Percentiles rank a stretch among this genome's conserved stretches.
phyloP scores from a whole-genome alignment of 306 rosid genomes.

The Rosa lucieae region DNA sequence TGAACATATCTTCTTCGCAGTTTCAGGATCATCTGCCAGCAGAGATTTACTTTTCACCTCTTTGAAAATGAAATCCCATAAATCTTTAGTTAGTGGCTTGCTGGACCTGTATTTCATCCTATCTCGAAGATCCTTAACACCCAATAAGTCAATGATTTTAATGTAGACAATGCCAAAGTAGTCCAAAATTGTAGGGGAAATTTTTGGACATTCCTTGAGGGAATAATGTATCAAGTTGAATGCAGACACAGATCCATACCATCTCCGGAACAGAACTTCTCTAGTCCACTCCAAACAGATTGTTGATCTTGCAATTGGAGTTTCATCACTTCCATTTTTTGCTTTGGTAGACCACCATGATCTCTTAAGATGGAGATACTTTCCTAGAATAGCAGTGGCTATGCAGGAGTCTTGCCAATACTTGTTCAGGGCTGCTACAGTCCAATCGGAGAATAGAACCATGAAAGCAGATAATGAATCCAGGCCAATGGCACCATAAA shows the following conservation, averaged over 20 bases:
- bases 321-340: not conserved
- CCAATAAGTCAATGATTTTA: not conserved
- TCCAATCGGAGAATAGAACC: conserved; percentile 42
- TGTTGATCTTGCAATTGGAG: not conserved
- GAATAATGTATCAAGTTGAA: conserved; percentile 36
- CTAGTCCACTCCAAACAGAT: not conserved
- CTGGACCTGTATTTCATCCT: conserved; percentile 19
- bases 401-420: not conserved
- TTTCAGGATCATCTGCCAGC: conserved; percentile 28
- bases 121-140: conserved; percentile 29
- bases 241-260: conserved; percentile 37
- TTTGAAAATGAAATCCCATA: conserved; percentile 27
- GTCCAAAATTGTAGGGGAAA: not conserved
- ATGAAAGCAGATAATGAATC: conserved; percentile 32
- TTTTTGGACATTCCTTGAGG: conserved; percentile 6
- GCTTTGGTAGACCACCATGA: not conserved
- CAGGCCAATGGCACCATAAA: conserved; percentile 45
- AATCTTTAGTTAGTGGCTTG: not conserved
- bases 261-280: conserved; percentile 27
- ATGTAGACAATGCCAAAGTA: not conserved
- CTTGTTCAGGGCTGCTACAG: conserved; percentile 1
- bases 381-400: not conserved
- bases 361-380: conserved; percentile 7
- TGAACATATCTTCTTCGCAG: conserved; percentile 21
- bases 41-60: conserved; percentile 20